Conservation (phyloP, 768 basidiomycete genomes). For the Clitopilus hobsonii region DNA sequence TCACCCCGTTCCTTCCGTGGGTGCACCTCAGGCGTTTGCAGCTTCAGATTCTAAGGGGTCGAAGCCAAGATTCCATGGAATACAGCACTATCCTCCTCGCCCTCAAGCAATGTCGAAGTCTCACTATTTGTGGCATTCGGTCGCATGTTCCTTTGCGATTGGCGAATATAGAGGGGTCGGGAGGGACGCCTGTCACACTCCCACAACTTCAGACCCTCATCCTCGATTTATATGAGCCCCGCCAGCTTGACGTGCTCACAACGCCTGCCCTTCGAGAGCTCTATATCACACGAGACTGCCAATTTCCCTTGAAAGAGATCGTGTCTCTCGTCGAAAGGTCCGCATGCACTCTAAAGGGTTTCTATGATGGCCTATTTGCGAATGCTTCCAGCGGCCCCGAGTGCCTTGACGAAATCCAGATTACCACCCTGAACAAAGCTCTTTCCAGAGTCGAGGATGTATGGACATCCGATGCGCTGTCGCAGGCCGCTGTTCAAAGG, state of each 20-base stretch:
- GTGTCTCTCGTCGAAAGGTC: neutral
- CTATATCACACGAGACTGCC: neutral
- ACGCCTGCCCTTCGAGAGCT: neutral
- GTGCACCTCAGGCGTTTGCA: too few relatives aligned
- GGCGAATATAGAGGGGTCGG: neutral
- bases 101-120: neutral
- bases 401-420: too few relatives aligned
- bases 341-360: neutral
- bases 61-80: too few relatives aligned
- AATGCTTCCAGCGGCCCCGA: too few relatives aligned
- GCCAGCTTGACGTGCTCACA: neutral
- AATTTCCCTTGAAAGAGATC: neutral
- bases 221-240: neutral
- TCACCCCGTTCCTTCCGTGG: too few relatives aligned
- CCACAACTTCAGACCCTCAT: neutral
- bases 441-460: too few relatives aligned
- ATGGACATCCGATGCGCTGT: too few relatives aligned
- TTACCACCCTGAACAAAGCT: too few relatives aligned
- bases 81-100: neutral
- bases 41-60: too few relatives aligned
- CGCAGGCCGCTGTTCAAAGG: too few relatives aligned
- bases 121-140: neutral
- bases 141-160: neutral
- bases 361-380: neutral
- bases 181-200: neutral